A percentile compares a stretch with the other conserved stretches of the same genome.
Conservation (phyloP, 2,329 filamentous ascomycete species). For the Talaromyces marneffei region DNA sequence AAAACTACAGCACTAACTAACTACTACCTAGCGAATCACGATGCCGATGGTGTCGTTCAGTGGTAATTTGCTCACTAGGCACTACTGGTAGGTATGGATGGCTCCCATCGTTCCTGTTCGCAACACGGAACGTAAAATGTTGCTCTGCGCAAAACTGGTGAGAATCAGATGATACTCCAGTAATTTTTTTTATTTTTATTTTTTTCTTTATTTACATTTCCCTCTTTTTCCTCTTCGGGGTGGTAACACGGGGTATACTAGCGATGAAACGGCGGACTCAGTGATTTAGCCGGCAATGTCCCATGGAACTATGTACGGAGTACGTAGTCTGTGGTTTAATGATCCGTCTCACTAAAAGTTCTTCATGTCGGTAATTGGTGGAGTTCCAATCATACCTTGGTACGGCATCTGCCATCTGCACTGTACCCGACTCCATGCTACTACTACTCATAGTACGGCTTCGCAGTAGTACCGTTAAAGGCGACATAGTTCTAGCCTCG, state of each 20-base stretch:
- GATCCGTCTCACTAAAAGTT: background rate
- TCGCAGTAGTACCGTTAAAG: background rate
- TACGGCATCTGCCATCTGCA: no score
- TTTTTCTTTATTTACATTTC: background rate
- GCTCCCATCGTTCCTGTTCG: background rate
- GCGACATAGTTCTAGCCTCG: background rate
- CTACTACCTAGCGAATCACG: background rate
- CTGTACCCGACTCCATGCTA: no score
- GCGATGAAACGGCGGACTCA: background rate
- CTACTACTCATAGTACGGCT: background rate
- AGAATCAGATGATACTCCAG: background rate
- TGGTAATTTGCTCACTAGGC: background rate
- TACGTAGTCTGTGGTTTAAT: background rate
- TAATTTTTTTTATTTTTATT: background rate
- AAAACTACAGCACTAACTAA: conserved; percentile 1
- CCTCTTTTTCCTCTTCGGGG: background rate
- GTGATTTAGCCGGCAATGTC: background rate
- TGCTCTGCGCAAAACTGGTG: background rate
- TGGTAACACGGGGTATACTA: background rate
- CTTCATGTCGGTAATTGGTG: background rate
- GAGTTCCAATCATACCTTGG: background rate
- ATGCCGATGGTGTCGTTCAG: background rate
- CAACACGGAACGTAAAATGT: background rate
- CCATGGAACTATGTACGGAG: background rate
- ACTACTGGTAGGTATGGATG: no score